Evolutionary conservation across 1,284 basidiomycete species (phyloP), one percentile per base, ranked within the genome.

Genomic region (Rhodotorula mucilaginosa): DNA sequence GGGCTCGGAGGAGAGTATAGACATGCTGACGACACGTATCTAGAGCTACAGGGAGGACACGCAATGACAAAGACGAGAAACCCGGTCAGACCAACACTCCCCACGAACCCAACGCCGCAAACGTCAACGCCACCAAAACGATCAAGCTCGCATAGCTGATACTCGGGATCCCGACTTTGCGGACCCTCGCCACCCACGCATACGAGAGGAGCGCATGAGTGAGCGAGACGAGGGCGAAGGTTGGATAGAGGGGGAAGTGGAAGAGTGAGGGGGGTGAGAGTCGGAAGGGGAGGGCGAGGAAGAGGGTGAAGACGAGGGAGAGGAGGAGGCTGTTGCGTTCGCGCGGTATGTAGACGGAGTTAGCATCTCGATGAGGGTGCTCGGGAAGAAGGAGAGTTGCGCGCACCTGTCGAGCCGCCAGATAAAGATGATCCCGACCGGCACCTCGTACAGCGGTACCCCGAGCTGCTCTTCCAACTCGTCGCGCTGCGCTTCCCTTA

Each of bases 391-490:
- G 3, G 67, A 64, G 47, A 72, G 68, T 21, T 68, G 61, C 21
- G 58, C 59, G 18, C 29, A 74, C 75, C 61, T 60, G 57, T 76
- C 75, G 18, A 76, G 51, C 0, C 75, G 67, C 75, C 75, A 76
- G 19, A 76, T 58, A 16, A 76, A 47, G 8, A 72, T 68, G 19
- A 76, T 74, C 10, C 59, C 67, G 34, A 73, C 64, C 2, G 75
- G 75, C 15, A 76, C 70, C 58, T 71, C 73, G 64, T 65, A 75
- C 31, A 76, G 59, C 26, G 75, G 74, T 2, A 73, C 69, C 1
- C 75, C 75, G 15, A 76, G 66, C 48, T 73, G 71, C 19, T 47
- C 60, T 59, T 76, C 74, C 31, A 76, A 58, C 59, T 74, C 73
- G 1, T 68, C 69, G 21, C 75, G 58, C 66, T 73, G 71, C 16